Evolutionary conservation across 306 rosid species (phyloP).

Genomic region (Rosa chinensis): DNA sequence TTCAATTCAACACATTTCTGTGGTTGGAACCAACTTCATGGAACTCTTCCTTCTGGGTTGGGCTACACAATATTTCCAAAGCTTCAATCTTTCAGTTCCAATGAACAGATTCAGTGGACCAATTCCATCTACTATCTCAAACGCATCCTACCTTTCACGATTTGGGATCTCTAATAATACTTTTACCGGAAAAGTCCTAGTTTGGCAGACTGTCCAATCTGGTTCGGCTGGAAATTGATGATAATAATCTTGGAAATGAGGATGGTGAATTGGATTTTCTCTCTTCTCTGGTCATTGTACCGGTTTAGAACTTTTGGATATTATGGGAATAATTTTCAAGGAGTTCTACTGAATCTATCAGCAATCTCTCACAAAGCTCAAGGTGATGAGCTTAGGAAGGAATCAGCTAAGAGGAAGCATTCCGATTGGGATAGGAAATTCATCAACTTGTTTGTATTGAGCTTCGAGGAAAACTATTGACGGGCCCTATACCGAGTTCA

Average conservation of each 20-base stretch:
- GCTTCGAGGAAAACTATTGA: not conserved
- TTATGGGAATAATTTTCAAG: slow-evolving; percentile 29
- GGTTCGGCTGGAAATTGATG: not conserved
- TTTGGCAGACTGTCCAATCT: slow-evolving; percentile 3
- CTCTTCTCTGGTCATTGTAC: slow-evolving; percentile 22
- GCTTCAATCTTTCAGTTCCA: not conserved
- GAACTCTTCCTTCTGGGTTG: too few relatives aligned
- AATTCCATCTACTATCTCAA: slow-evolving; percentile 11
- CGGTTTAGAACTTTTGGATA: not conserved
- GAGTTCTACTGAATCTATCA: slow-evolving; percentile 16
- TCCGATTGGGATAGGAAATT: slow-evolving; percentile 26
- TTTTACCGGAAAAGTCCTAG: slow-evolving; percentile 28
- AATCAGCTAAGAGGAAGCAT: slow-evolving; percentile 29
- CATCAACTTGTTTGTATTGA: slow-evolving; percentile 18
- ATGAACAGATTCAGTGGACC: not conserved
- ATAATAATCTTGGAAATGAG: slow-evolving; percentile 23
- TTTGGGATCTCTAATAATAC: not conserved
- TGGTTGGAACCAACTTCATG: too few relatives aligned
- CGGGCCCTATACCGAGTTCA: slow-evolving; percentile 25
- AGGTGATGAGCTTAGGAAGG: not conserved
- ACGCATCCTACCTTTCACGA: slow-evolving; percentile 11
- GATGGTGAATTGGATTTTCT: slow-evolving; percentile 30
- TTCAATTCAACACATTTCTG: too few relatives aligned
- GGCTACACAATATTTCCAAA: not conserved
- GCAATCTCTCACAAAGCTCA: slow-evolving; percentile 33